Evolutionary conservation across 108 stramenopile species (phyloP).

Genomic region (Skeletonema menzelii): DNA sequence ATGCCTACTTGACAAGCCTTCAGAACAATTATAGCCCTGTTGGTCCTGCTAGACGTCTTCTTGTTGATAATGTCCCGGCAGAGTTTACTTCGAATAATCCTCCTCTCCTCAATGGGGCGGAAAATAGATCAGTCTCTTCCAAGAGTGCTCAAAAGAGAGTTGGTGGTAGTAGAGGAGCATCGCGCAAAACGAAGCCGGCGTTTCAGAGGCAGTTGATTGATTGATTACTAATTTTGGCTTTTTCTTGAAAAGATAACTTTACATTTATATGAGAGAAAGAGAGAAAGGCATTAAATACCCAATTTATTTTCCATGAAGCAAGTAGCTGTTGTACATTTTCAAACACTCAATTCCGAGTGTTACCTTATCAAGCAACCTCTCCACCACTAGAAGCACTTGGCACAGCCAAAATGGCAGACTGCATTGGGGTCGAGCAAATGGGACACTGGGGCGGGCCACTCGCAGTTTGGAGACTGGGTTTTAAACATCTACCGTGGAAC

Average conservation of each 20-base stretch:
- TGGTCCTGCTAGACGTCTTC: background rate
- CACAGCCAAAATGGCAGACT: slow-evolving; percentile 80
- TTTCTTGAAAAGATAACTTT: background rate
- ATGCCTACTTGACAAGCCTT: background rate
- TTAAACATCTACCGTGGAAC: slow-evolving; percentile 89
- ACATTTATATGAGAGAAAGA: background rate
- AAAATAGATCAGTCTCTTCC: background rate
- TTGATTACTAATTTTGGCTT: background rate
- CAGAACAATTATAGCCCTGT: background rate
- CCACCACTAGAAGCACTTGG: slow-evolving; percentile 32
- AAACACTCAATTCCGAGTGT: background rate
- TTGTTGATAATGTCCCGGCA: slow-evolving; percentile 8
- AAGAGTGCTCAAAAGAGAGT: slow-evolving; percentile 1
- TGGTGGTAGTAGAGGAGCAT: slow-evolving; percentile 5
- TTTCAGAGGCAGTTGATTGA: slow-evolving; percentile 45
- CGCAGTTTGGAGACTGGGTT: slow-evolving; percentile 75
- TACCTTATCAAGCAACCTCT: background rate
- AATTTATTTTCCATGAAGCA: background rate
- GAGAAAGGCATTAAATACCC: background rate
- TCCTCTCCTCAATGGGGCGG: background rate
- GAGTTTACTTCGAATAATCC: background rate
- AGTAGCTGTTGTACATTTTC: background rate
- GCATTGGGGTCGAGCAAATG: slow-evolving; percentile 70
- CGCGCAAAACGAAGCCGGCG: slow-evolving; percentile 29
- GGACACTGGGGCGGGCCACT: slow-evolving; percentile 81